Conservation (phyloP, 1,284 basidiomycete genomes). For the Trametes versicolor region DNA sequence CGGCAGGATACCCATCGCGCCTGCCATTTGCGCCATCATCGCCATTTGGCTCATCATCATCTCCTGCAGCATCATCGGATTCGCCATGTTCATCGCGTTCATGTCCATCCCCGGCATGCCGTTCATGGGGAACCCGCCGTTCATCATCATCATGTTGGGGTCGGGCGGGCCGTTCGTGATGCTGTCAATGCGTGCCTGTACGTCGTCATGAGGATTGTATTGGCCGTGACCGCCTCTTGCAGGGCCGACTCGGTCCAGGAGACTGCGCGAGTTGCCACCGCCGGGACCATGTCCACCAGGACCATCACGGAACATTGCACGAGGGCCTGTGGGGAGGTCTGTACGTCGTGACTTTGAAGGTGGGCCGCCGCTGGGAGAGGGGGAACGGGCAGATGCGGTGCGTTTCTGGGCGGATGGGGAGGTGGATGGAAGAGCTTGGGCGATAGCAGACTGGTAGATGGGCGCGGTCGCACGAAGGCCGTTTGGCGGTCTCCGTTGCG, state of each 20-base stretch:
- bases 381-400: slow-evolving; percentile 75
- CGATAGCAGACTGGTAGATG: slow-evolving; percentile 75
- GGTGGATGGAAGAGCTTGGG: slow-evolving; percentile 66
- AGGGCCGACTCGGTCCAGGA: slow-evolving; percentile 77
- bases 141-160: slow-evolving; percentile 65
- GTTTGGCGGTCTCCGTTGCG: slow-evolving; percentile 54
- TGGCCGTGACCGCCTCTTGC: slow-evolving; percentile 44
- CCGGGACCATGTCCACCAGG: slow-evolving; percentile 49
- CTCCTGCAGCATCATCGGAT: slow-evolving; percentile 80
- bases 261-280: slow-evolving; percentile 58
- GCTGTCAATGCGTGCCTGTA: slow-evolving; percentile 81
- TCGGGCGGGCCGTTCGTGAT: slow-evolving; percentile 68
- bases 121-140: slow-evolving; percentile 54
- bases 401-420: slow-evolving; percentile 70
- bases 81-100: slow-evolving; percentile 65
- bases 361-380: slow-evolving; percentile 66
- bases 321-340: slow-evolving; percentile 80
- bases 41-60: slow-evolving; percentile 90
- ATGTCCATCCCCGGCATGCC: slow-evolving; percentile 71
- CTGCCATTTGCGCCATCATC: slow-evolving; percentile 84
- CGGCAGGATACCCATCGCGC: slow-evolving; percentile 74
- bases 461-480: slow-evolving; percentile 43
- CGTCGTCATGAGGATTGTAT: slow-evolving; percentile 61
- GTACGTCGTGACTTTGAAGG: slow-evolving; percentile 73
- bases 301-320: slow-evolving; percentile 68